These are phyloP conservation scores for Fusarium fracticaudum DNA, from an alignment of 2,329 filamentous ascomycete genomes.

Conservation along the genomic window DNA sequence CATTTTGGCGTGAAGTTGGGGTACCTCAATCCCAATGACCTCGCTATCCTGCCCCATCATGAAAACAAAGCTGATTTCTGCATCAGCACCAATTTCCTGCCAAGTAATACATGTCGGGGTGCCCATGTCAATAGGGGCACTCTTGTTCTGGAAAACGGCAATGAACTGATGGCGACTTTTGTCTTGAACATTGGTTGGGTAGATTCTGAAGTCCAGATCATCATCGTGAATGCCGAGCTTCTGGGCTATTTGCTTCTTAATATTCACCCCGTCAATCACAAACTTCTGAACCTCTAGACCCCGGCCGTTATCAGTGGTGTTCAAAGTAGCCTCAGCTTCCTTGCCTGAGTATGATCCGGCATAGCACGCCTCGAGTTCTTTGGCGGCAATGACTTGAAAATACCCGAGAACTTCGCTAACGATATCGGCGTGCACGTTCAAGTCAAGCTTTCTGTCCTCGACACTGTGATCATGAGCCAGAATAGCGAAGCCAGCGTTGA, in stretches of 20 bases:
- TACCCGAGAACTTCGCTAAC: constrained; percentile 38
- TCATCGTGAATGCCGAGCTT: constrained; percentile 30
- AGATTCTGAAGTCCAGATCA: constrained; percentile 44
- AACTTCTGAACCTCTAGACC: constrained; percentile 41
- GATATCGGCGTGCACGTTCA: constrained; percentile 49
- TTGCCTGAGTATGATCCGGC: constrained; percentile 1
- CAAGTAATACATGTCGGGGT: constrained; percentile 50
- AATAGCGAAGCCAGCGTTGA: constrained; percentile 46
- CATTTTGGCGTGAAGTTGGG: background rate
- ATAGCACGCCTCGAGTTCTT: constrained; percentile 22
- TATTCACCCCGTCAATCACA: constrained; percentile 14
- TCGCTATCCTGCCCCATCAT: background rate
- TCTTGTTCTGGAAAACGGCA: constrained; percentile 45
- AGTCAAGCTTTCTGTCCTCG: constrained; percentile 39
- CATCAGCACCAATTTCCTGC: constrained; percentile 31
- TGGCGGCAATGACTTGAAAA: constrained; percentile 4
- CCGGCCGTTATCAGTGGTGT: constrained; percentile 32
- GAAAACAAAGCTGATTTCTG: constrained; percentile 21
- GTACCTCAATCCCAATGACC: constrained; percentile 8
- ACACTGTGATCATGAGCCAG: constrained; percentile 45
- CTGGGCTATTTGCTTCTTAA: constrained; percentile 28
- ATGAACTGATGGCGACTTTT: constrained; percentile 41
- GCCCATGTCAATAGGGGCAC: constrained; percentile 43
- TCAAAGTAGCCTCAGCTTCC: background rate
- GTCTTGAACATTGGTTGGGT: constrained; percentile 44